Base-by-base conservation (phyloP, 148 eudicot species). In the Diospyros lotus region DNA sequence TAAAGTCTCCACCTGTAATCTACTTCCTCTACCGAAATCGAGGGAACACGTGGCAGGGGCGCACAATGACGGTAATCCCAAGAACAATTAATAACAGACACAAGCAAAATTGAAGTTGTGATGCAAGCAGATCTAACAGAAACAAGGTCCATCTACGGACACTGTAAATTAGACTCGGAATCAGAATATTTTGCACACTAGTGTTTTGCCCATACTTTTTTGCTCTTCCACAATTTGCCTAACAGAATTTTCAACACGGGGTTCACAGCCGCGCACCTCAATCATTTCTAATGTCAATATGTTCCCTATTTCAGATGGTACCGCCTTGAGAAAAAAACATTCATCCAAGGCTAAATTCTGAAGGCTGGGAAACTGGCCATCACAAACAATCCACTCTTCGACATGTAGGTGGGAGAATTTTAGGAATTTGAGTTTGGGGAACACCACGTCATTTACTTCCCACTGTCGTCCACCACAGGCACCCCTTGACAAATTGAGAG, bases 221-320 rank as follows among this genome's bases (percentile, higher is more conserved):
- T 64, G 17, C 4, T 64, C 45, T 64, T 64, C 67, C 14, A 9
- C 4, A 64, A 64, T 64, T 64, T 64, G 40, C 67, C 46, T 9
- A n/a, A 46, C 48, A 64, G 67, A 64, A 2, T 64, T 64, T 3
- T 15, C 45, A 11, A 6, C 46, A 40, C 7, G 9, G 4, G 3
- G 45, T 14, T 13, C 11, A 6, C 45, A 41, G 15, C 46, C 0
- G 4, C 9, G 15, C 2, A 39, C 14, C 45, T 64, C 46, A 41
- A 64, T 64, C 46, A 64, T 64, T n/a, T 64, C 15, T 40, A 64
- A 46, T 41, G 67, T 64, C 15, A n/a, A 6, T 64, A 64, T 64
- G 13, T 53, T 1, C 56, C 46, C 67, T 10, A 64, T 1, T 39
- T 14, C 45, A 40, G 46, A 64, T 64, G 67, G 67, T 6, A 64